Base-by-base conservation (phyloP, 345 rosid genomes). In the Murraya koenigii region DNA sequence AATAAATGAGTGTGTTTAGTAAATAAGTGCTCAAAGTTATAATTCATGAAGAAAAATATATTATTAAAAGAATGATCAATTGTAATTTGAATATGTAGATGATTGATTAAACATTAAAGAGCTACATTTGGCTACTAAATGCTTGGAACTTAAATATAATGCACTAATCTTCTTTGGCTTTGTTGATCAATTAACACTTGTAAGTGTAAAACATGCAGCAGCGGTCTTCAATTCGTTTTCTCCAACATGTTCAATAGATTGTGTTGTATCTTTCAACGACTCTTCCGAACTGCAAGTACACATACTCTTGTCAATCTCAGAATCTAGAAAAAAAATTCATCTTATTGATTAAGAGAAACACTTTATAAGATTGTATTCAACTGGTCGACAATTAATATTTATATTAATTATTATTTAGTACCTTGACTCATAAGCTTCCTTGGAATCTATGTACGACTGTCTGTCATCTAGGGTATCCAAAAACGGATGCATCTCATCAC, bases 161-260 rank as follows among this genome's bases (percentile, higher is more conserved):
- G 61, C 72, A 28, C 67, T 62, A n/a, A 23, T 79, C 63, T 72
- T 44, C 47, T 56, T n/a, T 28, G 47, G 58, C 68, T 22, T 6
- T 44, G 23, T 69, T 73, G 58, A 72, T 89, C 85, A 86, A 62
- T 86, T 90, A 82, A 93, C 86, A 86, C 97, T 90, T 20, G 92
- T 93, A 32, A 95, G 94, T 76, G 87, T 92, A 80, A 95, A 90
- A 83, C 97, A 86, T 14, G 93, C 93, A 32, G 98, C 95, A 3
- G 97, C 99, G 79, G 79, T 93, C 88, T 89, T 95, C 87, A 90
- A 65, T 78, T 93, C 98, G 7, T 90, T 90, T 67, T 89, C 92
- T 32, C 86, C 93, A 26, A 81, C 89, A 60, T 82, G 87, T 78
- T 87, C 89, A 7, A 84, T 81, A 2, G 88, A 84, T 73, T 83